phyloP scores from a whole-genome alignment of 2,329 filamentous ascomycete genomes.

The Arthroderma sp. region DNA sequence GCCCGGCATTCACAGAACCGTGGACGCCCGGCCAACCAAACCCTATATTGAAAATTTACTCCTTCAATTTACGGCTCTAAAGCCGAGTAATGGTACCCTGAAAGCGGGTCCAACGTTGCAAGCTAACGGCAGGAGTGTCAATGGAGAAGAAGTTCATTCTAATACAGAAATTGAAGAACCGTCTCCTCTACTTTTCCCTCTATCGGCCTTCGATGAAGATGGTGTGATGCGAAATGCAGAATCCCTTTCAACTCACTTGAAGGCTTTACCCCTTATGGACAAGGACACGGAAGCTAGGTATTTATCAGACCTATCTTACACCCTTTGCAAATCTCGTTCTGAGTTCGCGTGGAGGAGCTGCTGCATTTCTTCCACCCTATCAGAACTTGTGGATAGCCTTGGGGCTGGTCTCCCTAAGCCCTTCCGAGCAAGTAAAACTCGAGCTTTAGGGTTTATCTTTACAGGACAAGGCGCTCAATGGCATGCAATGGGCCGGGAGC shows the following conservation, averaged over 20 bases:
- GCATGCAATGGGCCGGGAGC: conserved; percentile 7
- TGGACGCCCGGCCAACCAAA: too few relatives aligned
- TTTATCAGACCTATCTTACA: background rate
- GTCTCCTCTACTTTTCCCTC: conserved; percentile 7
- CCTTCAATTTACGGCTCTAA: conserved; percentile 3
- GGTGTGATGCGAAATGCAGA: conserved; percentile 29
- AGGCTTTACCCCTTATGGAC: background rate
- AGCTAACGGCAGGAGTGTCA: background rate
- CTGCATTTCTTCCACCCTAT: background rate
- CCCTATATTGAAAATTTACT: too few relatives aligned
- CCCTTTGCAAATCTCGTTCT: background rate
- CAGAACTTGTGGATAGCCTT: background rate
- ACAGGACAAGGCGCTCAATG: conserved; percentile 15
- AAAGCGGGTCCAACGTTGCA: background rate
- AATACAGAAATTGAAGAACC: background rate
- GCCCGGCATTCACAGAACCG: background rate
- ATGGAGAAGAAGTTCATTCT: background rate
- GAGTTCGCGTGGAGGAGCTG: background rate
- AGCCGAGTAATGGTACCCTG: background rate
- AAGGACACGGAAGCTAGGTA: background rate
- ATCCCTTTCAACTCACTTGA: background rate
- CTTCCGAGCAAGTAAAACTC: conserved; percentile 8
- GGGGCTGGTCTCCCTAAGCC: conserved; percentile 6
- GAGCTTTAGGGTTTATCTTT: conserved; percentile 10
- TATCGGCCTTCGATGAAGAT: conserved; percentile 14